Base-by-base conservation (phyloP, 768 basidiomycete species). In the Sporobolomyces phaffii region DNA sequence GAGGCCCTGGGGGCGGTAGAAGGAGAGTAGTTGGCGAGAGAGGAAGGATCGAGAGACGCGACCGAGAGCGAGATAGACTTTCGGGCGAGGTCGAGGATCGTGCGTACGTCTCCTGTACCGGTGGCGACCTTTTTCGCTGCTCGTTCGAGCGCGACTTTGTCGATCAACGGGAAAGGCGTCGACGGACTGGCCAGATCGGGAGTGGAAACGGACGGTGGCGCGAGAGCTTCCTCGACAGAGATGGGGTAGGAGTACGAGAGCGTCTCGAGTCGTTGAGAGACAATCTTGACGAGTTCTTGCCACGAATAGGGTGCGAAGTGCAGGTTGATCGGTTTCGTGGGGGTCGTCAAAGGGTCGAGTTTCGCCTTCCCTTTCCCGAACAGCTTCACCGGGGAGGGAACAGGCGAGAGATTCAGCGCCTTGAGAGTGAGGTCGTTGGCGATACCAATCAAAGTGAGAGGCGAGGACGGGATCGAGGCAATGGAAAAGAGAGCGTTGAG, bases 401-500 rank as follows among this genome's bases (percentile, higher is more conserved):
- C n/a, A 14, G 58, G 60, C 15, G 61, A 44, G 53, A 73, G 64
- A 26, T 61, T 61, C 38, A 85, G 81, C 4, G 85, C 82, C 2
- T 87, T 86, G 29, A 93, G 83, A 8, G 89, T 90, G 73, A 91
- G 90, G 3, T 88, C 89, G 73, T 93, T 93, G 44, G 90, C 89
- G 75, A 93, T 91, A 41, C 87, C 89, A 72, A 92, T 85, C 44
- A 91, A 72, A 52, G 89, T 84, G 62, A 91, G 76, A 41, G 78
- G 79, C 14, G 82, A 77, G 1, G 82, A 76, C 56, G 84, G 78
- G 6, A 81, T 77, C 56, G 83, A 81, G 14, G 86, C 82, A n/a
- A 91, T 80, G 7, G 84, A 81, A 77, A 91, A 89, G 50, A 93
- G 78, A 15, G 84, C 78, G 3, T 82, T 76, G 50, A 91, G 80